These are phyloP conservation scores for Euphorbia corollata DNA, from an alignment of 441 rosid genomes.

Conservation along the genomic window DNA sequence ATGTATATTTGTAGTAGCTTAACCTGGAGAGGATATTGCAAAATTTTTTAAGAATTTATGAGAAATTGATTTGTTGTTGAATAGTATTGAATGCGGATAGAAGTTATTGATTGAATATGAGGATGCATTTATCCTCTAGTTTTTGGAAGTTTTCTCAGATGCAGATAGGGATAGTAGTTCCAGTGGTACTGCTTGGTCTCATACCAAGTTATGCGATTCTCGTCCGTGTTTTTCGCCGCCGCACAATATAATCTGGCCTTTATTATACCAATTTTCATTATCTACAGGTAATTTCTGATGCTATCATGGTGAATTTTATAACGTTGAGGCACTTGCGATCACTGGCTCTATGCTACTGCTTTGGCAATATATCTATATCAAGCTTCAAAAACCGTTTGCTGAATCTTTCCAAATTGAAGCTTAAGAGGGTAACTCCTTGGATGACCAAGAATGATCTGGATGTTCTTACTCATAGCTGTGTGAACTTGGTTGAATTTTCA, in stretches of 20 bases:
- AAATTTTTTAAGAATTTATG: too few species aligned
- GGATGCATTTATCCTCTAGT: not conserved
- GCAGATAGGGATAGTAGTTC: too few species aligned
- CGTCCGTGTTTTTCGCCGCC: slow-evolving; percentile 2
- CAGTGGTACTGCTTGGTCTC: not conserved
- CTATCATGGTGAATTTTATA: slow-evolving; percentile 34
- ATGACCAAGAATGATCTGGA: slow-evolving; percentile 56
- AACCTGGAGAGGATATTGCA: too few species aligned
- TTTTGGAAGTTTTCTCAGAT: too few species aligned
- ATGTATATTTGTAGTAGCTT: too few species aligned
- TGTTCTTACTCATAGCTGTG: slow-evolving; percentile 47
- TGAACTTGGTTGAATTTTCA: slow-evolving; percentile 50
- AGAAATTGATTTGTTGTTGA: not conserved
- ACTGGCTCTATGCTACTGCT: slow-evolving; percentile 56
- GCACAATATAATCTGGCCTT: slow-evolving; percentile 9
- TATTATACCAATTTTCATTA: slow-evolving; percentile 10
- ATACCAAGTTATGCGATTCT: slow-evolving; percentile 3
- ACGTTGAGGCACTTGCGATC: slow-evolving; percentile 37
- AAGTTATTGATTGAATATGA: slow-evolving; percentile 2
- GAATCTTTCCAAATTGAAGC: slow-evolving; percentile 50
- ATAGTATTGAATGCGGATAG: not conserved
- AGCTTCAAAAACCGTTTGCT: slow-evolving; percentile 43
- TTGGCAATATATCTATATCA: slow-evolving; percentile 58
- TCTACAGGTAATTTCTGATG: slow-evolving; percentile 58
- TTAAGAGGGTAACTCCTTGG: slow-evolving; percentile 69